These are phyloP conservation scores for Brettanomyces sp. DNA, from an alignment of 805 yeast species.

Conservation along the genomic window DNA sequence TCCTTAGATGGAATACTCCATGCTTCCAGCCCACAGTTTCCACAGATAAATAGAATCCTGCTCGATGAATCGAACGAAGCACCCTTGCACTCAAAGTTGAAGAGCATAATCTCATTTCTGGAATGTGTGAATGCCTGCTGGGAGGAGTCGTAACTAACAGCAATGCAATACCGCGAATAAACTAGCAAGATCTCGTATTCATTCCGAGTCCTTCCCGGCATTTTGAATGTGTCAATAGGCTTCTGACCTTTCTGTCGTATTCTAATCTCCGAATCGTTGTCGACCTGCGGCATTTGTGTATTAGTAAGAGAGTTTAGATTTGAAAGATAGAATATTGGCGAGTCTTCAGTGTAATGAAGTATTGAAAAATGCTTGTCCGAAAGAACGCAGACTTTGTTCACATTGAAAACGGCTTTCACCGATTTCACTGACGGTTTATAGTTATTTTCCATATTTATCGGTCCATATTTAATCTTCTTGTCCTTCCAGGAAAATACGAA, in stretches of 20 bases:
- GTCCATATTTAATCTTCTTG: conserved; percentile 30
- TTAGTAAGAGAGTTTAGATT: conserved; percentile 17
- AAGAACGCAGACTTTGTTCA: conserved; percentile 4
- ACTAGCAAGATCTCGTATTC: conserved; percentile 22
- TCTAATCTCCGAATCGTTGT: conserved; percentile 18
- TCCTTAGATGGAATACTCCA: conserved; percentile 12
- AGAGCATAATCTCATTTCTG: conserved; percentile 17
- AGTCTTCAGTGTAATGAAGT: conserved; percentile 14
- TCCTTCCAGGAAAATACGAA: conserved; percentile 44
- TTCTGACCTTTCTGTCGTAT: conserved; percentile 16
- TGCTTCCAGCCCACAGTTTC: conserved; percentile 18
- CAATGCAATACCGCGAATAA: conserved; percentile 19
- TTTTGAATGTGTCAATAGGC: conserved; percentile 22
- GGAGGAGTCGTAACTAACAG: conserved; percentile 14
- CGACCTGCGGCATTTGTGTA: conserved; percentile 20
- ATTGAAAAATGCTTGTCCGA: neutral
- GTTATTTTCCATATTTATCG: conserved; percentile 18
- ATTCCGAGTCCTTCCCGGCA: conserved; percentile 7
- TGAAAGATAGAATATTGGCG: conserved; percentile 21
- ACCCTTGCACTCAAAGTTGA: conserved; percentile 17
- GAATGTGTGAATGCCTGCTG: conserved; percentile 16
- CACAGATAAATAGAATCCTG: conserved; percentile 14
- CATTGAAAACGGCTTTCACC: conserved; percentile 20
- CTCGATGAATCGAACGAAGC: conserved; percentile 22
- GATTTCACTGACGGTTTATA: conserved; percentile 17